Evolutionary conservation across 352 stramenopile genomes (phyloP), one percentile per base, ranked within the genome.

Genomic region (Elongisporangium undulatum): DNA sequence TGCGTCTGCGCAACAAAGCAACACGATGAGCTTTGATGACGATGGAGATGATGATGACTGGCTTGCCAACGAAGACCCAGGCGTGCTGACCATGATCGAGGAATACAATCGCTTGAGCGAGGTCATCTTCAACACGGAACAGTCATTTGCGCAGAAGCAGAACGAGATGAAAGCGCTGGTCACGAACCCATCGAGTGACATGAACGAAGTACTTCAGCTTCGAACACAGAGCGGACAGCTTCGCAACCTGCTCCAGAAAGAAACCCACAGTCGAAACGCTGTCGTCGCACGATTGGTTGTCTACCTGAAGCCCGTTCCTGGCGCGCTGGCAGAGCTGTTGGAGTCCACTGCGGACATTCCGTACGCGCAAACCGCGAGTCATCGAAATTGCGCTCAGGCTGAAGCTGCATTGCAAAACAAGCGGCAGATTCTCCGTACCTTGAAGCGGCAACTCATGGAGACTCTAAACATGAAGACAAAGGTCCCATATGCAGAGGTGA

Each of bases 31-130:
- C 34, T 45, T 45, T 16, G 34, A 59, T 10, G 62, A 62, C 4
- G 59, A 60, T 17, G 60, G 69, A 10, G 64, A 67, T 6, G 50
- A 61, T 10, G 9, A 45, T 20, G 17, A 23, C 15, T 53, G 53
- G 21, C 39, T 70, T 16, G 62, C 73, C 0, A 67, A 88, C n/a
- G 75, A 79, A 54, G 81, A 90, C 49, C 61, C 71, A n/a, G 54
- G 87, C 24, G 62, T 78, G 59, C 63, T 66, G 10, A 77, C 63
- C 15, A 82, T 87, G 75, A 72, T 89, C 19, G 56, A 58, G 22
- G 69, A 87, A 59, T 91, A 91, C 72, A 86, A 87, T 50, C 62
- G 63, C 0, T 48, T 82, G 21, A 89, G 67, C 52, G 59, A 62
- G 8, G 66, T 66, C 15, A 78, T 89, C n/a, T 75, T 70, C 34